Conservation (phyloP, 495 filamentous ascomycete species). For the Aspergillus egyptiacus region DNA sequence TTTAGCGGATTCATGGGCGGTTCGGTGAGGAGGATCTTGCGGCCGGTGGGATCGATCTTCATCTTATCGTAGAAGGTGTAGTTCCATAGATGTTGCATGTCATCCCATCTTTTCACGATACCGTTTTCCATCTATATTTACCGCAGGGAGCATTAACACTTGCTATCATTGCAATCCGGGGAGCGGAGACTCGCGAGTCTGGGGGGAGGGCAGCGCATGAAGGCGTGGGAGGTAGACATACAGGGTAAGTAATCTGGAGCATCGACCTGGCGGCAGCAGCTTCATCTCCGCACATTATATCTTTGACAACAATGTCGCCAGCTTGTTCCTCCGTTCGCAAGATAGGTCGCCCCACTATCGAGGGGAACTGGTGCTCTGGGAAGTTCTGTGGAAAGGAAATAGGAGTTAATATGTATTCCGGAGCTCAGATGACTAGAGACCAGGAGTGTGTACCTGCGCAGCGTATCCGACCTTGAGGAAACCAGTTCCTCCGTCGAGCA, state of each 20-base stretch:
- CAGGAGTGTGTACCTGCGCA: constrained; percentile 51
- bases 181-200: constrained; percentile 18
- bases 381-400: constrained; percentile 63
- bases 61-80: constrained; percentile 98
- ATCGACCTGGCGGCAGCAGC: constrained; percentile 90
- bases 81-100: constrained; percentile 99
- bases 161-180: constrained; percentile 20
- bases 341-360: constrained; percentile 96
- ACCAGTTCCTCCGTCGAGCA: constrained; percentile 99
- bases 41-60: constrained; percentile 80
- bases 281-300: constrained; percentile 99
- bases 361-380: constrained; percentile 96
- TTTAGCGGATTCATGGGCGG: constrained; percentile 95
- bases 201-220: constrained; percentile 4
- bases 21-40: constrained; percentile 98
- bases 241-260: constrained; percentile 95
- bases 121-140: constrained; percentile 87
- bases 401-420: constrained; percentile 12
- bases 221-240: constrained; percentile 33
- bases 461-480: constrained; percentile 99
- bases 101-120: constrained; percentile 98
- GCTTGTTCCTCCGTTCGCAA: constrained; percentile 86
- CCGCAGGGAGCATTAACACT: constrained; percentile 23
- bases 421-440: constrained; percentile 19
- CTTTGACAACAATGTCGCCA: constrained; percentile 81